phyloP scores from a whole-genome alignment of 805 yeast species.

The Ascoidea tarda region DNA sequence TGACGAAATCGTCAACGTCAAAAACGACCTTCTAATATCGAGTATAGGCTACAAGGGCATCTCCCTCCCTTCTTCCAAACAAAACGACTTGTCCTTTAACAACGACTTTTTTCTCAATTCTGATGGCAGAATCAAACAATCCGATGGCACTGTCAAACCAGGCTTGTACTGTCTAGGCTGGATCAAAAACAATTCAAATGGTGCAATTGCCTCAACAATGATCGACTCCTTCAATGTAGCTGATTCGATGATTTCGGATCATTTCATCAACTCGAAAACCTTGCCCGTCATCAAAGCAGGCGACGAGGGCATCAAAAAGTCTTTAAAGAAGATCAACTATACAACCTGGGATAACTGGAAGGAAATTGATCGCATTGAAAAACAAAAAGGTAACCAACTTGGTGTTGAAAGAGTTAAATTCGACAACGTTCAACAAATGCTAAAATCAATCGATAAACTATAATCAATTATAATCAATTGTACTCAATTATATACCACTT shows the following conservation, averaged over 20 bases:
- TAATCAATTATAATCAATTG: too few species aligned
- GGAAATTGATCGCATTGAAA: constrained; percentile 39
- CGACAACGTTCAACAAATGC: constrained; percentile 31
- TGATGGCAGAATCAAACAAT: constrained; percentile 27
- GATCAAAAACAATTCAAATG: constrained; percentile 77
- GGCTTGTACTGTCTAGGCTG: constrained; percentile 81
- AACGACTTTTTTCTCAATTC: constrained; percentile 1
- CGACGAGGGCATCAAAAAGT: constrained; percentile 15
- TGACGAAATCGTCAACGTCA: constrained; percentile 15
- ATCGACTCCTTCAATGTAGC: constrained; percentile 70
- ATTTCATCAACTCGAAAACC: constrained; percentile 23
- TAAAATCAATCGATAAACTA: constrained; percentile 17
- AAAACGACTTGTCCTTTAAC: too few species aligned
- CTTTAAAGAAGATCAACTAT: constrained; percentile 13
- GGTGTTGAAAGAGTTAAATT: constrained; percentile 52
- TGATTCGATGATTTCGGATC: constrained; percentile 38
- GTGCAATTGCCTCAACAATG: constrained; percentile 87
- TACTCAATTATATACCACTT: too few species aligned
- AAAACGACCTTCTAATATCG: constrained; percentile 56
- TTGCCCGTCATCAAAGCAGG: constrained; percentile 15
- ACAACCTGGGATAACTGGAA: constrained; percentile 61
- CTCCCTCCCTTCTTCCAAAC: constrained; percentile 29
- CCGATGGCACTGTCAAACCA: constrained; percentile 13
- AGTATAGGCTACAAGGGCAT: constrained; percentile 75
- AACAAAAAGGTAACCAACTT: constrained; percentile 25